These are phyloP conservation scores for Boletus mariae DNA, from an alignment of 1,284 basidiomycete species.

Conservation along the genomic window DNA sequence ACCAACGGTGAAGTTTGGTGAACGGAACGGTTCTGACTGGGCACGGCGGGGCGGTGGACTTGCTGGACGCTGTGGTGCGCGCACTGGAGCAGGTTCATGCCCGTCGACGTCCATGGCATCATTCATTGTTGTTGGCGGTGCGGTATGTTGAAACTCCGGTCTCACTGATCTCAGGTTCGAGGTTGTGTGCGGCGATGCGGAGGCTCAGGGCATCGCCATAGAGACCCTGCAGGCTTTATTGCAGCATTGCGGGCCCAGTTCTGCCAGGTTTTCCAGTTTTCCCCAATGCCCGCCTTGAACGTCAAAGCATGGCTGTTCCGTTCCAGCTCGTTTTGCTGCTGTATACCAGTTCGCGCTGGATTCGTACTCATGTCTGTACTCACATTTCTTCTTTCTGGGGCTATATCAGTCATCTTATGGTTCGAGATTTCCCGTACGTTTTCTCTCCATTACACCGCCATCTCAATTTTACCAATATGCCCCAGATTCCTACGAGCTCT, in stretches of 20 bases:
- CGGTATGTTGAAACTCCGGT: constrained; percentile 19
- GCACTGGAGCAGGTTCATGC: constrained; percentile 7
- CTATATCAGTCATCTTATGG: constrained; percentile 53
- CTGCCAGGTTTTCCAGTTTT: not conserved
- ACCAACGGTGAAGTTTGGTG: constrained; percentile 46
- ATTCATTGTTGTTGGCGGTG: not conserved
- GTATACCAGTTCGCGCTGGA: constrained; percentile 60
- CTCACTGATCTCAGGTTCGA: constrained; percentile 1
- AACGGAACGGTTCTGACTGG: constrained; percentile 30
- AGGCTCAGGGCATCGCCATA: constrained; percentile 16
- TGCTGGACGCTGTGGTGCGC: constrained; percentile 11
- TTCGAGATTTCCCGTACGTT: constrained; percentile 57
- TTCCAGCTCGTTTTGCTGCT: constrained; percentile 53
- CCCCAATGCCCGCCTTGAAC: constrained; percentile 16
- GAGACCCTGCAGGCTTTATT: constrained; percentile 5
- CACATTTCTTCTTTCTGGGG: constrained; percentile 48
- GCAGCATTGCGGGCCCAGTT: not conserved
- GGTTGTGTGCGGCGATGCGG: constrained; percentile 7
- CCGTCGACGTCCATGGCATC: constrained; percentile 30
- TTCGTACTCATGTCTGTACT: constrained; percentile 52
- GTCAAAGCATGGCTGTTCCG: constrained; percentile 27
- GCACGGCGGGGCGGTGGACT: constrained; percentile 23
- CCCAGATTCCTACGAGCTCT: constrained; percentile 35
- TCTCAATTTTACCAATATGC: constrained; percentile 1
- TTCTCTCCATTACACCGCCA: constrained; percentile 1